A percentile compares a stretch with the other conserved stretches of the same genome.
These are phyloP conservation scores for Reutealis trisperma DNA, from an alignment of 345 rosid genomes.

Conservation along the genomic window DNA sequence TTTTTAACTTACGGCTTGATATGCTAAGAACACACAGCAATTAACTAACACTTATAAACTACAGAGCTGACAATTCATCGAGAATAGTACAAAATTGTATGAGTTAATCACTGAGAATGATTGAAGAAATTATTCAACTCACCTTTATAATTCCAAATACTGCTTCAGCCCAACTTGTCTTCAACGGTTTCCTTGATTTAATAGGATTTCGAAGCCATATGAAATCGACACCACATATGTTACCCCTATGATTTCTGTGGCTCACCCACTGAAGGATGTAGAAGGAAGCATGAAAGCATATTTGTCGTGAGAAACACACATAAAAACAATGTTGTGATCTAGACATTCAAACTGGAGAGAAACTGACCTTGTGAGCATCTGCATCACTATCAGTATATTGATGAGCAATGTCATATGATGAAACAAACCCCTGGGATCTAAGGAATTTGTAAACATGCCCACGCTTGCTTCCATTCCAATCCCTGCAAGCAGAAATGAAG, in stretches of 20 bases:
- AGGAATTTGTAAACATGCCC: slow-evolving; percentile 95
- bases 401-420: slow-evolving; percentile 92
- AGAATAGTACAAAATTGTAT: slow-evolving; percentile 5
- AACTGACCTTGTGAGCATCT: slow-evolving; percentile 84
- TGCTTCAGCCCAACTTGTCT: slow-evolving; percentile 73
- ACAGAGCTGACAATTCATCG: background rate
- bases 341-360: slow-evolving; percentile 10
- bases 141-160: slow-evolving; percentile 73
- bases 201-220: slow-evolving; percentile 88
- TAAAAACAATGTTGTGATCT: background rate
- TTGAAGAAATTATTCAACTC: slow-evolving; percentile 19
- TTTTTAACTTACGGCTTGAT: background rate
- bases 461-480: slow-evolving; percentile 98
- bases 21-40: background rate
- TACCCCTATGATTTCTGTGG: slow-evolving; percentile 93
- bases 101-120: background rate
- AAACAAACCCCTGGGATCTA: slow-evolving; percentile 89
- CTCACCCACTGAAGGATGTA: slow-evolving; percentile 78
- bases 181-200: slow-evolving; percentile 50
- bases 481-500: slow-evolving; percentile 45
- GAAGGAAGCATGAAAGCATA: background rate
- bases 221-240: slow-evolving; percentile 97
- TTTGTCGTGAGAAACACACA: background rate
- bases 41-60: background rate
- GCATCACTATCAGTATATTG: slow-evolving; percentile 69